Conservation (phyloP, 352 stramenopile genomes). For the Pythium phragmiticola region DNA sequence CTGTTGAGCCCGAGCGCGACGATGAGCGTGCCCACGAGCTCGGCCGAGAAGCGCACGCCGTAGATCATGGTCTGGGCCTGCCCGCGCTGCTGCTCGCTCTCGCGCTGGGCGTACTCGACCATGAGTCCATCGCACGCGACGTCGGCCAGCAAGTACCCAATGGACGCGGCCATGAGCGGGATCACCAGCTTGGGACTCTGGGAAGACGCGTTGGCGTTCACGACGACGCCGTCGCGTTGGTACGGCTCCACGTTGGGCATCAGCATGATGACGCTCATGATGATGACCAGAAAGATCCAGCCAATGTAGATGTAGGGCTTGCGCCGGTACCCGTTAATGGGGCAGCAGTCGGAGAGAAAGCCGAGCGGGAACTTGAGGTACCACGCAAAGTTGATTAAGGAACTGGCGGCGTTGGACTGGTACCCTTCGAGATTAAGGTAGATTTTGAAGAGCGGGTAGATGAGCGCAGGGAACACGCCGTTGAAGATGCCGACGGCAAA, state of each 20-base stretch:
- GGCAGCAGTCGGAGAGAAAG: constrained; percentile 61
- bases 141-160: constrained; percentile 67
- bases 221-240: constrained; percentile 20
- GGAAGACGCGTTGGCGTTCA: constrained; percentile 22
- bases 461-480: constrained; percentile 56
- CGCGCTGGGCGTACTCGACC: constrained; percentile 71
- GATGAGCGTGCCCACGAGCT: constrained; percentile 52
- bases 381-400: constrained; percentile 60
- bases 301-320: constrained; percentile 73
- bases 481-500: constrained; percentile 71
- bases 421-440: constrained; percentile 64
- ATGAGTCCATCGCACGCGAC: constrained; percentile 76
- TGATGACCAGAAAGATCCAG: constrained; percentile 41
- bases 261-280: constrained; percentile 38
- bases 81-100: constrained; percentile 39
- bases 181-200: constrained; percentile 36
- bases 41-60: constrained; percentile 48
- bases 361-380: constrained; percentile 68
- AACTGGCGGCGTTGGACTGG: constrained; percentile 58
- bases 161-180: constrained; percentile 45
- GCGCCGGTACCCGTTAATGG: constrained; percentile 51
- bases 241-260: constrained; percentile 31
- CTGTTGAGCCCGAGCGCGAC: constrained; percentile 64
- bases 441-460: constrained; percentile 77
- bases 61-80: constrained; percentile 60